Conservation (phyloP, 306 rosid genomes). For the Adenanthera pavonina region DNA sequence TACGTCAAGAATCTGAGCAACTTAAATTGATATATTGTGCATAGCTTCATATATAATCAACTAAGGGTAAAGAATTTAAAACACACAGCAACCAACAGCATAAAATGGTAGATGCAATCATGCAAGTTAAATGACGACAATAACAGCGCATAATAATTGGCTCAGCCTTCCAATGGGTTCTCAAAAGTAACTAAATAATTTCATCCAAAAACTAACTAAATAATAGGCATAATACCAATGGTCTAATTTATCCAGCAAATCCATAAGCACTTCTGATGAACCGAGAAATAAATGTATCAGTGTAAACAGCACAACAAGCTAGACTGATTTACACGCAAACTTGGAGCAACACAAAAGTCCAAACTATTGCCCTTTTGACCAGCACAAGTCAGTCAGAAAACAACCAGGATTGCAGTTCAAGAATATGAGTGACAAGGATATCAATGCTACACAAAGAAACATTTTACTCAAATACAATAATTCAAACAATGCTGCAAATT, state of each 20-base stretch:
- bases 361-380: conserved; percentile 20
- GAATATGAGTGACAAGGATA: conserved; percentile 3
- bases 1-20: conserved; percentile 1
- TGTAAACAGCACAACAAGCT: conserved; percentile 8
- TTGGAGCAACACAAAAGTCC: not conserved
- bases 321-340: conserved; percentile 16
- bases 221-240: not conserved
- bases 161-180: conserved; percentile 7
- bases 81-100: conserved; percentile 16
- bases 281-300: conserved; percentile 18
- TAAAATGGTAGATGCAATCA: not conserved
- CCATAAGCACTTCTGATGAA: not conserved
- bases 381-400: conserved; percentile 17
- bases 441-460: conserved; percentile 9
- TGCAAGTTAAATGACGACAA: not conserved
- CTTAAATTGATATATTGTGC: conserved; percentile 2
- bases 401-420: not conserved
- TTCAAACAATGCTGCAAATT: conserved; percentile 22
- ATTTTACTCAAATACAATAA: not conserved
- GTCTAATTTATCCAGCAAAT: not conserved
- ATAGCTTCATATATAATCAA: not conserved
- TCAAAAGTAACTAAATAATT: not conserved
- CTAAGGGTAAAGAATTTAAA: conserved; percentile 8
- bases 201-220: not conserved
- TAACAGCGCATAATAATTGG: not conserved